A percentile compares a stretch with the other conserved stretches of the same genome.
phyloP scores from a whole-genome alignment of 2,329 filamentous ascomycete species.

The Diaporthe ampelina region DNA sequence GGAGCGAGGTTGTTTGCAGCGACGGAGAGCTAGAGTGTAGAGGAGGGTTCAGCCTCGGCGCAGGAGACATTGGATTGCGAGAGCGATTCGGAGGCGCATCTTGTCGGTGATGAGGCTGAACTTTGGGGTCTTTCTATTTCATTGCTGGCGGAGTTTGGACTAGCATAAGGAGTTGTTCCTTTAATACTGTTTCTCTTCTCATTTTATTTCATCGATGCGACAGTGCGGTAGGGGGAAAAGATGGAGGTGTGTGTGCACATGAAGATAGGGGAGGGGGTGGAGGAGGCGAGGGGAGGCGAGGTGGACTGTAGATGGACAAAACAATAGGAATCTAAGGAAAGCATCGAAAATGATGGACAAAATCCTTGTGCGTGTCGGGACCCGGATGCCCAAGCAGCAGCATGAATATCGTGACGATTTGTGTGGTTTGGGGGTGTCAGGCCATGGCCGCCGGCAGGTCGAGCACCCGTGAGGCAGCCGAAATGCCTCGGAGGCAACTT shows the following conservation, averaged over 20 bases:
- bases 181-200: constrained; percentile 39
- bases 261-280: not conserved
- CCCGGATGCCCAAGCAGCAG: not conserved
- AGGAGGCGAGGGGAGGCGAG: not conserved
- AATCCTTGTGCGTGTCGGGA: not conserved
- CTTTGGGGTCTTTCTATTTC: constrained; percentile 31
- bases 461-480: not conserved
- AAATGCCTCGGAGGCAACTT: constrained; percentile 9
- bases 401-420: not conserved
- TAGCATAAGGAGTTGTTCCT: constrained; percentile 41
- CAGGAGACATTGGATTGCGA: constrained; percentile 20
- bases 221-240: constrained; percentile 11
- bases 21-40: constrained; percentile 12
- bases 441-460: not conserved
- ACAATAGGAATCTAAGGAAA: constrained; percentile 40
- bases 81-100: constrained; percentile 23
- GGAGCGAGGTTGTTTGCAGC: constrained; percentile 30
- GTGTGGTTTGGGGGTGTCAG: not conserved
- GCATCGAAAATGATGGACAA: constrained; percentile 34
- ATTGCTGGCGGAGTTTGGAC: constrained; percentile 41
- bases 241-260: constrained; percentile 8
- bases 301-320: constrained; percentile 34
- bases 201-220: constrained; percentile 29
- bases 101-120: constrained; percentile 23
- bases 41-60: constrained; percentile 1